These are phyloP conservation scores for Solanum hybrid DNA, from an alignment of 305 asterid genomes.

Conservation along the genomic window DNA sequence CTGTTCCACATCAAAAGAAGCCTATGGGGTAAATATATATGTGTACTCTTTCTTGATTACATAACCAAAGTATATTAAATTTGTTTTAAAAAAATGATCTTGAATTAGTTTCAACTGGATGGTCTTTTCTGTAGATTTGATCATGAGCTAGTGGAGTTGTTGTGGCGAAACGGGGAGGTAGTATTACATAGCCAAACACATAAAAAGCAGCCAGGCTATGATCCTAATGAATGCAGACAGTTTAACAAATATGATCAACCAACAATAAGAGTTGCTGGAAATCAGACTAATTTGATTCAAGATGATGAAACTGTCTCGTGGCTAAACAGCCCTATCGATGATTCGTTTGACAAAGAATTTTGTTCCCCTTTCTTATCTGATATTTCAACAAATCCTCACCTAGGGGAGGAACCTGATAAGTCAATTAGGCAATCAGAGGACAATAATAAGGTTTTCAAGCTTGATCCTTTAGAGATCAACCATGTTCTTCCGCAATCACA, in stretches of 20 bases:
- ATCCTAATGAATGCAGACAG: conserved; percentile 21
- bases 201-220: conserved; percentile 21
- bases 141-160: conserved; percentile 58
- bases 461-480: conserved; percentile 4
- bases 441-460: conserved; percentile 8
- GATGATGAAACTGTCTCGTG: conserved; percentile 48
- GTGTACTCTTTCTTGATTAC: neutral
- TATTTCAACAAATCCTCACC: conserved; percentile 19
- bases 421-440: conserved; percentile 8
- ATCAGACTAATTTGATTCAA: conserved; percentile 30
- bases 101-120: neutral
- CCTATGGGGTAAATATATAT: conserved; percentile 33
- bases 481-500: conserved; percentile 3
- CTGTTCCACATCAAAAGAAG: conserved; percentile 34
- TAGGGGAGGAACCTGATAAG: conserved; percentile 16
- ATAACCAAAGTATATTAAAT: neutral
- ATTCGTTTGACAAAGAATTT: conserved; percentile 56
- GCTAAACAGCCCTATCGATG: conserved; percentile 50
- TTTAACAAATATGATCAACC: conserved; percentile 12
- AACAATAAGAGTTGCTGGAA: conserved; percentile 6
- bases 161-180: conserved; percentile 73
- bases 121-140: conserved; percentile 17
- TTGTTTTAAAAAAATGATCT: neutral
- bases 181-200: conserved; percentile 47
- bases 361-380: conserved; percentile 43